Base-by-base conservation (phyloP, 192 early-diverging fungal species). In the Obelidium mucronatum region DNA sequence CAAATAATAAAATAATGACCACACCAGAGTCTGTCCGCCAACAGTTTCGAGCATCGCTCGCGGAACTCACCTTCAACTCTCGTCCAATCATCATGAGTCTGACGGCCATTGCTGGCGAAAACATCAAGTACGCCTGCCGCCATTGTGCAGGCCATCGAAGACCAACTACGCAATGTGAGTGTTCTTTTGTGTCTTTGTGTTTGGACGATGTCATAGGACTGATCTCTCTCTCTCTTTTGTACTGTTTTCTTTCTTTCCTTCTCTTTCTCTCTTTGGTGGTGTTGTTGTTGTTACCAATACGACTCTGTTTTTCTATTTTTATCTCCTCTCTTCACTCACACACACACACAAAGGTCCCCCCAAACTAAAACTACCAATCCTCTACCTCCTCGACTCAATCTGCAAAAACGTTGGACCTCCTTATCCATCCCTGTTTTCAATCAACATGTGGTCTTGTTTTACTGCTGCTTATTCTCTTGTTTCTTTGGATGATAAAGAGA, bases 301-400 rank as follows among this genome's bases (percentile, higher is more conserved):
- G 15, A 44, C 24, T 69, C 31, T 73, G 72, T 24, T 31, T 58
- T 33, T 54, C 58, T 22, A 6, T 34, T 30, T 31, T 53, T 36
- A 26, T 42, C 22, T 13, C 54, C 24, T 67, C 31, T 33, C 52
- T 33, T 33, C 48, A 22, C 52, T 40, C 19, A 58, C 33, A 26
- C 34, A 75, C 51, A 56, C 15, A 30, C 76, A 74, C 22, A 84
- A 96, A 94, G 90, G 87, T 30, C 84, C 85, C 6, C 85, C 91
- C 13, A 85, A 78, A 19, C 89, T 92, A 77, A 97, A 97, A 82
- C 86, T 98, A 13, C 96, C 96, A 11, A 85, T 92, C 0, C 82
- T 98, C 22, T 98, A 96, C 80, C 83, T 98, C 42, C 86, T 98
- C 35, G 97, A 98, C 83, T 98, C 97, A 22, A 98, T 98, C 26